phyloP scores from a whole-genome alignment of 768 basidiomycete species.

The Pisolithus marmoratus region DNA sequence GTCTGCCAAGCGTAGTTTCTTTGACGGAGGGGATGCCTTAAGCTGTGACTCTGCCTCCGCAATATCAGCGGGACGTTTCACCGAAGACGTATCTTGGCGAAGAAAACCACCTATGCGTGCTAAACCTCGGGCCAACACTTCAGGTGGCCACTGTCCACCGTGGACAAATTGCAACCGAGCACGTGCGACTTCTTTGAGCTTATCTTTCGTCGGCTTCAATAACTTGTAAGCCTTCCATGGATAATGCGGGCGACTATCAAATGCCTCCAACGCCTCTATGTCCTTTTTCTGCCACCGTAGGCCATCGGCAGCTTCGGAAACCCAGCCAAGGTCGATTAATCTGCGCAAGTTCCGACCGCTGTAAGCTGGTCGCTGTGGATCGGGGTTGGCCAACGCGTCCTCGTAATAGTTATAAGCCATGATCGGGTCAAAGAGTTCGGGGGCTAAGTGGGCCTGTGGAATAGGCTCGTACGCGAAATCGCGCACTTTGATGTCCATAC shows the following conservation, averaged over 20 bases:
- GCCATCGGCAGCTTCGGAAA: slow-evolving; percentile 15
- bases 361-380: slow-evolving; percentile 12
- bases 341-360: slow-evolving; percentile 23
- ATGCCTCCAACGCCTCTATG: slow-evolving; percentile 20
- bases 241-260: slow-evolving; percentile 19
- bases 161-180: slow-evolving; percentile 26
- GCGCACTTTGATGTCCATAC: slow-evolving; percentile 13
- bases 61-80: slow-evolving; percentile 18
- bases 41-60: slow-evolving; percentile 6
- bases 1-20: slow-evolving; percentile 22
- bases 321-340: slow-evolving; percentile 26
- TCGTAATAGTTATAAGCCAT: slow-evolving; percentile 28
- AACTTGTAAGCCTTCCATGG: slow-evolving; percentile 23
- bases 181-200: slow-evolving; percentile 21
- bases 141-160: slow-evolving; percentile 23
- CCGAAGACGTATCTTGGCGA: slow-evolving; percentile 12
- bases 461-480: slow-evolving; percentile 24
- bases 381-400: slow-evolving; percentile 14
- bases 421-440: slow-evolving; percentile 27
- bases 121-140: slow-evolving; percentile 19
- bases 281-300: slow-evolving; percentile 22
- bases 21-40: slow-evolving; percentile 15
- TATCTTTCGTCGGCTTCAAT: slow-evolving; percentile 19
- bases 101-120: slow-evolving; percentile 12
- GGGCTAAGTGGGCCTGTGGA: slow-evolving; percentile 13